Evolutionary conservation across 2,329 filamentous ascomycete genomes (phyloP), one percentile per base, ranked within the genome.

Genomic region (Macroventuria anomochaeta): DNA sequence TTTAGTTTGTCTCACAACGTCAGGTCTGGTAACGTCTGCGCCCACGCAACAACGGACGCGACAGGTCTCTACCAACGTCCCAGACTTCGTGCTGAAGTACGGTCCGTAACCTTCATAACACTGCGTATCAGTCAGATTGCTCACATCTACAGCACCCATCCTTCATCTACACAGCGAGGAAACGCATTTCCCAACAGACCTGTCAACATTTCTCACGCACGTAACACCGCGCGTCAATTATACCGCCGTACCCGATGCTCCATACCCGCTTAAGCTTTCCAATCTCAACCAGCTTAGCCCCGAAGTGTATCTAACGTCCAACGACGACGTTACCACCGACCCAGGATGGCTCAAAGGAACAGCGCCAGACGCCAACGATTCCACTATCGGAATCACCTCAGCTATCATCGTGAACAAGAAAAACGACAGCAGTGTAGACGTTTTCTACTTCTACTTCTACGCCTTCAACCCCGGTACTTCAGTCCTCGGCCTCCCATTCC

Each of bases 381-480:
- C 80, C 50, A 86, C 81, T 0, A 68, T 77, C 1, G 81, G 81
- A 2, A 76, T 78, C 3, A 80, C 79, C 4, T 78, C 78, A 31
- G 77, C 78, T 0, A 79, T 88, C 26, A 81, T 89, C 17, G 78
- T 86, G 4, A 82, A 80, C 49, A 79, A 86, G 59, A 84, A 85
- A 54, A 81, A 80, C 0, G 73, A 79, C 44, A 76, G 77, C 20
- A 76, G 74, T 3, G 71, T 86, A 2, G 83, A 87, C 72, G 84
- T 79, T 0, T 88, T 86, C 63, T 87, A 86, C 70, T 83, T 86
- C 67, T 86, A 85, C 63, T 87, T 86, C 61, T 85, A 84, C 63
- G 79, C 82, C 18, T 84, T 79, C 68, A 82, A 85, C 58, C 79
- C 79, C 60, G 83, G 83, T 13, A 81, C 83, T 25, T 76, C 70